Evolutionary conservation across 306 rosid species (phyloP), one percentile per base, ranked within the genome.

Genomic region (Medicago lupulina): DNA sequence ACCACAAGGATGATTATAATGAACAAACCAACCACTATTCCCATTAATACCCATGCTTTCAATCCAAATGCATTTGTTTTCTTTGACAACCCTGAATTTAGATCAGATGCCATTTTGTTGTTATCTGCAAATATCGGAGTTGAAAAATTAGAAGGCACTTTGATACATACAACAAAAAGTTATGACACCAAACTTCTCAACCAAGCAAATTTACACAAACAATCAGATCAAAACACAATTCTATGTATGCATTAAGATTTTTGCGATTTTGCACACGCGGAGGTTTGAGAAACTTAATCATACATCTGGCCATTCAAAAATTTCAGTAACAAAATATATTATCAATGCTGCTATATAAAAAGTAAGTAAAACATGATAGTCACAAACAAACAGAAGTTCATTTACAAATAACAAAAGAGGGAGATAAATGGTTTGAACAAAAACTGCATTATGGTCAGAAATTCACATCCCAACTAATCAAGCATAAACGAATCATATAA

Each of bases 21-120:
- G n/a, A n/a, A n/a, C n/a, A n/a, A n/a, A n/a, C n/a, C n/a, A n/a
- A n/a, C n/a, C n/a, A n/a, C n/a, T n/a, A n/a, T n/a, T n/a, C n/a
- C n/a, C n/a, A n/a, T n/a, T n/a, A n/a, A n/a, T n/a, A n/a, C n/a
- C n/a, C n/a, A n/a, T n/a, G n/a, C n/a, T n/a, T n/a, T n/a, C n/a
- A n/a, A n/a, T n/a, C n/a, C n/a, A n/a, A n/a, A n/a, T n/a, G 88
- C 84, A 82, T 82, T 79, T 8, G 96, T 92, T 81, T 87, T 87
- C 82, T 80, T 87, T 43, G 93, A 87, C 72, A 92, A 80, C 12
- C 86, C 91, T 9, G 86, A 47, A 78, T 81, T 87, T 67, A 92
- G 91, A 87, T 81, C 92, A 36, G 97, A 83, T 5, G 93, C 85
- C 97, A 91, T 91, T 60, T 80, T 66, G 75, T 49, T 47, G 55